A percentile compares a stretch with the other conserved stretches of the same genome.
Conservation (phyloP, 78 protist genomes). For the Dictyostelium discoideum region DNA sequence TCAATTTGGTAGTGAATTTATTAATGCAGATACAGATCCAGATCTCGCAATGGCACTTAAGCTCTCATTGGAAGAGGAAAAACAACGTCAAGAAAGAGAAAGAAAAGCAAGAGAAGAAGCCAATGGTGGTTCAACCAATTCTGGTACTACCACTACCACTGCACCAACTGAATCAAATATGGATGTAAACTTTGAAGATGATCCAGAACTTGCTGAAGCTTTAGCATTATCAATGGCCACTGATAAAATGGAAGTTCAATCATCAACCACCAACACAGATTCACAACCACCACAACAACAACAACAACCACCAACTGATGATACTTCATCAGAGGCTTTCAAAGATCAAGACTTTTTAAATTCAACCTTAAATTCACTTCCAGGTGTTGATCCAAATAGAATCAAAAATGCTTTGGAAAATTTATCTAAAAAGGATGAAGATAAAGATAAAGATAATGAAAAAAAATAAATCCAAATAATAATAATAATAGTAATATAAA, state of each 20-base stretch:
- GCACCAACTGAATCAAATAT: background rate
- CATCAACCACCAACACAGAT: background rate
- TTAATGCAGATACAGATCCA: constrained; percentile 84
- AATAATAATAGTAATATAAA: background rate
- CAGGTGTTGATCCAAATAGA: constrained; percentile 86
- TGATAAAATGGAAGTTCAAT: constrained; percentile 24
- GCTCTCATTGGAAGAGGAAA: constrained; percentile 94
- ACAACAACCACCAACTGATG: background rate
- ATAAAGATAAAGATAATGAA: constrained; percentile 63
- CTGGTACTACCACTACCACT: background rate
- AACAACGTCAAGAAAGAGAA: constrained; percentile 89
- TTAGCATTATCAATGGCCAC: constrained; percentile 80
- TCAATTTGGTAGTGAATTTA: constrained; percentile 52
- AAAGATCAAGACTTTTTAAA: constrained; percentile 74
- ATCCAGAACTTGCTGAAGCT: constrained; percentile 83
- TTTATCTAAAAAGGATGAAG: constrained; percentile 57
- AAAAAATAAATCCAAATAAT: constrained; percentile 1
- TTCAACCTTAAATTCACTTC: constrained; percentile 59
- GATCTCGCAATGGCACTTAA: constrained; percentile 95
- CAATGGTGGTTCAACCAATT: constrained; percentile 27
- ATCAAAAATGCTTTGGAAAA: constrained; percentile 68
- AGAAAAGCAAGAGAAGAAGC: constrained; percentile 54
- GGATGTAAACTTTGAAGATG: constrained; percentile 72
- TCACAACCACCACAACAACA: background rate
- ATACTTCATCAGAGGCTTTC: constrained; percentile 11